Conservation (phyloP, 768 basidiomycete species). For the Royoungia palumana region DNA sequence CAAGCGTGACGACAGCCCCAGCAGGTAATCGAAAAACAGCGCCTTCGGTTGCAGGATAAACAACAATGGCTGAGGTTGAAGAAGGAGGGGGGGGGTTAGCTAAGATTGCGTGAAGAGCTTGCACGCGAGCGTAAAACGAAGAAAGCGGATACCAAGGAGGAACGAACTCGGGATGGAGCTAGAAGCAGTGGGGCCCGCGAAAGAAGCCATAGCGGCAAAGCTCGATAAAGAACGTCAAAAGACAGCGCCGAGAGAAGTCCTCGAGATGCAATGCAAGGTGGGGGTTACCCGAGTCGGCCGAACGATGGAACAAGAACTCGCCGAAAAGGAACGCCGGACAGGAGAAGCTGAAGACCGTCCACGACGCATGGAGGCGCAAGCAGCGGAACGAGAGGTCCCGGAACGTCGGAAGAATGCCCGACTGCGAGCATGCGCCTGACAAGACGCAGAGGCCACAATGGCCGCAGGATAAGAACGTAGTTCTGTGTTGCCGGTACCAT, state of each 20-base stretch:
- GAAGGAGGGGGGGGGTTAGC: slow-evolving; percentile 24
- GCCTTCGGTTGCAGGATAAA: slow-evolving; percentile 14
- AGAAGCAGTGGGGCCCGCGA: slow-evolving; percentile 9
- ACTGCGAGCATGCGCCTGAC: slow-evolving; percentile 27
- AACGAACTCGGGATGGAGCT: slow-evolving; percentile 16
- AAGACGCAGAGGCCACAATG: slow-evolving; percentile 24
- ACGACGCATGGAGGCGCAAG: slow-evolving; percentile 25
- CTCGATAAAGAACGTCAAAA: slow-evolving; percentile 28
- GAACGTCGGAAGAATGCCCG: slow-evolving; percentile 28
- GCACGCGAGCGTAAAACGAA: slow-evolving; percentile 19
- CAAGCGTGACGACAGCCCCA: too few species aligned
- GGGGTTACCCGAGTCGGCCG: slow-evolving; percentile 25
- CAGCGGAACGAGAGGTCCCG: slow-evolving; percentile 23
- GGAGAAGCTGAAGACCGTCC: slow-evolving; percentile 27
- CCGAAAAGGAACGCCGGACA: slow-evolving; percentile 21
- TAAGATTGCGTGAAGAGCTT: slow-evolving; percentile 25
- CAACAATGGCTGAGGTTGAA: too few species aligned
- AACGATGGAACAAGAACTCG: slow-evolving; percentile 20
- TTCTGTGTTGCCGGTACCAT: slow-evolving; percentile 31
- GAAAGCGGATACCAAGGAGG: slow-evolving; percentile 10
- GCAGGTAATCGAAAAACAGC: too few species aligned
- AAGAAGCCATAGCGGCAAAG: slow-evolving; percentile 19
- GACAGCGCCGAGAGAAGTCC: slow-evolving; percentile 18
- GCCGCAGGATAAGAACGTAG: slow-evolving; percentile 24
- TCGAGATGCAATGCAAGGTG: slow-evolving; percentile 23